These are phyloP conservation scores for Actinomortierella wolfii DNA, from an alignment of 371 early-diverging fungal species.

Conservation along the genomic window DNA sequence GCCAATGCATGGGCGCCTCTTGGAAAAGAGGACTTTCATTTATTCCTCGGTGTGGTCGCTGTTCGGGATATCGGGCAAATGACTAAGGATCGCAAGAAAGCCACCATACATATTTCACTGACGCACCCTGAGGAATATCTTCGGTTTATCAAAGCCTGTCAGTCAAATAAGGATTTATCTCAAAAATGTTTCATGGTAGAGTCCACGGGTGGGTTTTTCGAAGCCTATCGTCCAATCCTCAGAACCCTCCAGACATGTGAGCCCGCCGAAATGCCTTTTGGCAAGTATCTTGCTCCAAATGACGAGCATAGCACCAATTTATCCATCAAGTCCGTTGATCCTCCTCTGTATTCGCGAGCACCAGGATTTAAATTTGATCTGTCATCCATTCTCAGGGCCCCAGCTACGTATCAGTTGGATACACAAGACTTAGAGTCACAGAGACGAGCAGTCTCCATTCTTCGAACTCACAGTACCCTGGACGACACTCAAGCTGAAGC, in stretches of 20 bases:
- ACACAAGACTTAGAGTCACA: neutral
- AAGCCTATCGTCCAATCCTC: conserved; percentile 42
- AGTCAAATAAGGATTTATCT: neutral
- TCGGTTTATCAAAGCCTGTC: too few relatives aligned
- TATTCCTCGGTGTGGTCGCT: neutral
- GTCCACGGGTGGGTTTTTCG: conserved; percentile 39
- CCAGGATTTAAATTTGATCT: conserved; percentile 29
- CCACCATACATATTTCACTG: too few relatives aligned
- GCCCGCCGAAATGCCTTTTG: conserved; percentile 24
- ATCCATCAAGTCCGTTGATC: neutral
- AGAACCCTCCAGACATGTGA: conserved; percentile 23
- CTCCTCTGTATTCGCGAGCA: conserved; percentile 25
- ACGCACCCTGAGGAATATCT: too few relatives aligned
- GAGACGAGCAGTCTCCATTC: neutral
- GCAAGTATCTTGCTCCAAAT: conserved; percentile 16
- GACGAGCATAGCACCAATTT: neutral
- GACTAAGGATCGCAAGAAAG: neutral
- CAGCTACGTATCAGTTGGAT: neutral
- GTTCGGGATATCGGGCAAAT: neutral
- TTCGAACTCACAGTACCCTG: conserved; percentile 2
- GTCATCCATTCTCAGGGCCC: neutral
- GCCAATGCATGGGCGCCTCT: neutral
- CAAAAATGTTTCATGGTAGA: conserved; percentile 27
- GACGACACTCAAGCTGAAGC: conserved; percentile 24
- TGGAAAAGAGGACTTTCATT: neutral